phyloP scores from a whole-genome alignment of 176 grass and related monocot genomes.

The Eragrostis curvula region DNA sequence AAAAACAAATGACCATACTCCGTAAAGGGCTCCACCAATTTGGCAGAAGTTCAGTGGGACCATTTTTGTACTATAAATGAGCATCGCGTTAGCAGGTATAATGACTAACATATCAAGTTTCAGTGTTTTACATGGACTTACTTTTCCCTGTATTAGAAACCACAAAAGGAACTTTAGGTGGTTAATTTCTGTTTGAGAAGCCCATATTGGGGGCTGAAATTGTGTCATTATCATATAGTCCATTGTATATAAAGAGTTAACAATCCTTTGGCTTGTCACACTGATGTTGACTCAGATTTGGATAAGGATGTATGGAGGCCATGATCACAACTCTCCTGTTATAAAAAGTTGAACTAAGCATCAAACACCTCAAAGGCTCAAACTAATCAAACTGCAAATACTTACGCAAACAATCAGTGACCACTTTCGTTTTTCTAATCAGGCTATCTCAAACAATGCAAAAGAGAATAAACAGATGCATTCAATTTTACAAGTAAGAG shows the following conservation, averaged over 20 bases:
- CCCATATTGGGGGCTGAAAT: background rate
- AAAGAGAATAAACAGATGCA: background rate
- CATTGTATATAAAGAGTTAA: background rate
- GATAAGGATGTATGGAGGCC: constrained; percentile 8
- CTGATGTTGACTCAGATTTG: constrained; percentile 14
- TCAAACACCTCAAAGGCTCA: background rate
- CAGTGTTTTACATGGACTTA: background rate
- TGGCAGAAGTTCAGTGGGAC: background rate
- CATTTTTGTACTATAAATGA: constrained; percentile 13
- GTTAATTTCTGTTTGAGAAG: background rate
- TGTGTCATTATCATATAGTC: background rate
- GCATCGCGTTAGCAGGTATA: background rate
- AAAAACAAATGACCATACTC: background rate
- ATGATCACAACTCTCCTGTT: background rate
- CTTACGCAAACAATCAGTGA: background rate
- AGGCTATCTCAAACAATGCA: background rate
- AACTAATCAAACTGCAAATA: background rate
- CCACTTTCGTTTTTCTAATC: background rate
- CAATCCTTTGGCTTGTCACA: background rate
- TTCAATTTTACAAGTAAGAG: background rate
- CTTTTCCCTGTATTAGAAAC: background rate
- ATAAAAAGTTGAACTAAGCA: background rate
- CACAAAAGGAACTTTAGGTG: background rate
- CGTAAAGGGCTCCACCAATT: background rate
- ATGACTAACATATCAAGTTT: constrained; percentile 5